phyloP scores from a whole-genome alignment of 441 rosid species.

The Macaranga tanarius region DNA sequence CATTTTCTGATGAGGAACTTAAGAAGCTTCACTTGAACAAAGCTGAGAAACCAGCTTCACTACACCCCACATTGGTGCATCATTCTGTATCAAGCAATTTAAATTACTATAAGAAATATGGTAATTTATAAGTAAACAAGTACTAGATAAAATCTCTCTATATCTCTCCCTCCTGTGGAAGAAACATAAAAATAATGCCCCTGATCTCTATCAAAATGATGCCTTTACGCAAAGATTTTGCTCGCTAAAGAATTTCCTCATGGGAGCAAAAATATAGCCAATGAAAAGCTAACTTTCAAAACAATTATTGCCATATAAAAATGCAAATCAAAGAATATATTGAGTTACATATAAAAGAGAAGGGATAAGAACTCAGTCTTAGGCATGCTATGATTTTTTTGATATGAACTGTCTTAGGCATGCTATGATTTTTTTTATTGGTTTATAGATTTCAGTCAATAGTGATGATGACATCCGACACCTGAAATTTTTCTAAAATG shows the following conservation, averaged over 20 bases:
- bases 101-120: background rate
- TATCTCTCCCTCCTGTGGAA: background rate
- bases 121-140: background rate
- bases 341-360: no score
- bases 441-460: no score
- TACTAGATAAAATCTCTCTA: background rate
- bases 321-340: background rate
- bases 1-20: slow-evolving; percentile 15
- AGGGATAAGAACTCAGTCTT: background rate
- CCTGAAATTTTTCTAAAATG: background rate
- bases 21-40: slow-evolving; percentile 35
- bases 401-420: background rate
- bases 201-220: background rate
- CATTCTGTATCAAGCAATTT: slow-evolving; percentile 46
- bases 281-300: background rate
- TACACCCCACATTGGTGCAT: slow-evolving; percentile 73
- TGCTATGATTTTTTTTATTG: background rate
- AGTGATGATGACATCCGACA: background rate
- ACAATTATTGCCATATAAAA: background rate
- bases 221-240: background rate
- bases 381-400: background rate
- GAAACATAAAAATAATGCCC: background rate
- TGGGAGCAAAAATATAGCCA: background rate
- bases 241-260: background rate
- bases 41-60: slow-evolving; percentile 58